Base-by-base conservation (phyloP, 371 early-diverging fungal species). In the Mycotypha africana region DNA sequence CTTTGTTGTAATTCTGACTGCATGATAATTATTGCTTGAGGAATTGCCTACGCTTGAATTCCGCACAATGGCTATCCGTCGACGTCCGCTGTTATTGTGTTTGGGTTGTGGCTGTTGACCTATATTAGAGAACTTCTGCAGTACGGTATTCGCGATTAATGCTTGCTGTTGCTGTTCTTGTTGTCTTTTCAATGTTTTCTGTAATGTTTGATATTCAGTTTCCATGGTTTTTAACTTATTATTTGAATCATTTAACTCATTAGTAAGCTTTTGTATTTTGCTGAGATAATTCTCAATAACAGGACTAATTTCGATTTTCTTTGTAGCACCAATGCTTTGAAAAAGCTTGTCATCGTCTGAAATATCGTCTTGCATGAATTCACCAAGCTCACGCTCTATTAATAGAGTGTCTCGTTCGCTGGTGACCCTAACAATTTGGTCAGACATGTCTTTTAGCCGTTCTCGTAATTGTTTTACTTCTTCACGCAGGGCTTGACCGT, bases 371-470 rank as follows among this genome's bases (percentile, higher is more conserved):
- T 57, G 45, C 59, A 63, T 48, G 22, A 69, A 60, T 40, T 66
- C 58, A 21, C 60, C 62, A 31, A 69, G 49, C 34, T 74, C 78
- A 24, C 74, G 72, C 40, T 82, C 79, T 41, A 79, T 67, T 36
- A 80, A 40, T 1, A 82, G 63, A 0, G 79, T 78, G 28, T 84
- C 82, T 35, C 81, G 65, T 51, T 84, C 79, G 16, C 74, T 75
- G 10, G 74, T 68, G 10, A 70, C 65, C 43, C 72, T 65, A 22
- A 65, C 59, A 1, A 84, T 55, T 25, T 76, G 70, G 2, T 12
- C 32, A 10, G 49, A 45, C 40, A 48, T 37, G 2, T 47, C 40
- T 17, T 38, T 23, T 20, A 54, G 22, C 14, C 38, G 24, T 17
- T 54, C 55, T 28, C 41, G 36, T 14, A 49, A 38, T 14, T 25